Evolutionary conservation across 371 early-diverging fungal genomes (phyloP).

Genomic region (Nosema muscidifuracis): DNA sequence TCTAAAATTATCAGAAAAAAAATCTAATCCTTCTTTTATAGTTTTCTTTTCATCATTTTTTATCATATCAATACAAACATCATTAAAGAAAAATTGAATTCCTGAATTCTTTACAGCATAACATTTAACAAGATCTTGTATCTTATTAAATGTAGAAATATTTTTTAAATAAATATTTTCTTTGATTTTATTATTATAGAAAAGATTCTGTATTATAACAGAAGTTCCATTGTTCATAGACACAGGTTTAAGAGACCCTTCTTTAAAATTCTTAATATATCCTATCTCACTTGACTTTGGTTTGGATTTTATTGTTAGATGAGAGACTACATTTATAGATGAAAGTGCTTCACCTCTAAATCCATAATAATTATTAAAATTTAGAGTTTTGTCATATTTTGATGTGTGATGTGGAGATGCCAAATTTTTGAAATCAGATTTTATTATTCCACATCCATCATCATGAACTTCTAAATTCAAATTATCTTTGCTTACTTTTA

Average conservation of each 20-base stretch:
- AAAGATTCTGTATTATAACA: slow-evolving; percentile 54
- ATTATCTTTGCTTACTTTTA: slow-evolving; percentile 75
- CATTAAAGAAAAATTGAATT: slow-evolving; percentile 29
- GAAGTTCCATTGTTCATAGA: slow-evolving; percentile 49
- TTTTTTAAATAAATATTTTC: slow-evolving; percentile 52
- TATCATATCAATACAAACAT: no score
- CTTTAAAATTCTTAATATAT: slow-evolving; percentile 31
- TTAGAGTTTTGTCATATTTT: slow-evolving; percentile 72
- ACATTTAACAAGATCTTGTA: slow-evolving; percentile 39
- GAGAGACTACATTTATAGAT: slow-evolving; percentile 81
- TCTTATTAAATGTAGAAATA: slow-evolving; percentile 43
- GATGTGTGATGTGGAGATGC: slow-evolving; percentile 90
- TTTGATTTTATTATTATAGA: slow-evolving; percentile 54
- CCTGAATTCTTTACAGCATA: slow-evolving; percentile 41
- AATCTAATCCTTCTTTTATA: no score
- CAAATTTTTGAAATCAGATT: slow-evolving; percentile 69
- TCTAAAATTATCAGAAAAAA: no score
- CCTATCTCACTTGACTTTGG: slow-evolving; percentile 26
- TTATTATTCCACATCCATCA: slow-evolving; percentile 84
- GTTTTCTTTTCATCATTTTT: no score
- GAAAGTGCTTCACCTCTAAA: slow-evolving; percentile 96
- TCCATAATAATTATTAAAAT: slow-evolving; percentile 66
- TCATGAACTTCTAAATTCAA: slow-evolving; percentile 81
- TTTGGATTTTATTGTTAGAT: slow-evolving; percentile 70
- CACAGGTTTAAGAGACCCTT: slow-evolving; percentile 32